Base-by-base conservation (phyloP, 1,284 basidiomycete genomes). In the Pseudozyma thailandica region DNA sequence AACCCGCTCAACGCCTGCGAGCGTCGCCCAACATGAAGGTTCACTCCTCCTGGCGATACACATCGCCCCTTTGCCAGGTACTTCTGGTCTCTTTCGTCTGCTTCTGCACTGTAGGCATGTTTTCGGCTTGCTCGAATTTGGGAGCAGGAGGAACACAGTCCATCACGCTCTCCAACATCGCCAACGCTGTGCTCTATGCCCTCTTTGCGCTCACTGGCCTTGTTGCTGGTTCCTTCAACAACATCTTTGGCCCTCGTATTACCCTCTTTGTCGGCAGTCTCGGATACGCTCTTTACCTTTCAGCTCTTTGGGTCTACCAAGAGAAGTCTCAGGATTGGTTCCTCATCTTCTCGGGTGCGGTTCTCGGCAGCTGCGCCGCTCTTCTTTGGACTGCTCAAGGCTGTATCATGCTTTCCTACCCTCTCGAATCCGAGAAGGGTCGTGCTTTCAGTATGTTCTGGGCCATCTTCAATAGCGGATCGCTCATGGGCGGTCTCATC, bases 361-460 rank as follows among this genome's bases (percentile, higher is more conserved):
- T 93, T 55, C 88, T 94, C 18, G 92, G 92, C 44, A 78, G 92
- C 50, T 92, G 90, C 76, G 92, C 92, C 13, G 91, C 90, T 37
- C 81, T 93, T 26, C 85, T 93, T 20, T 81, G 81, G 81, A 72
- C 74, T 13, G 78, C 78, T 6, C 92, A 93, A 78, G 92, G 92
- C 13, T 89, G 88, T 7, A 85, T 93, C 70, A 93, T 93, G 89
- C 85, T 93, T 77, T 87, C 90, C 1, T 94, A 93, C 81, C 90
- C 91, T 0, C 91, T 82, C 0, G 85, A 30, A 90, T 90, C 80
- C 76, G 84, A 68, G 80, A 94, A 94, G 83, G 92, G 92, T n/a
- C 53, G 63, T 4, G 43, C 62, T 79, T 92, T 94, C 65, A 89
- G 87, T 20, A 86, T 90, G 39, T 85, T 91, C 83, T 92, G 90